Conservation (phyloP, 768 basidiomycete species). For the Psilocybe azurescens region DNA sequence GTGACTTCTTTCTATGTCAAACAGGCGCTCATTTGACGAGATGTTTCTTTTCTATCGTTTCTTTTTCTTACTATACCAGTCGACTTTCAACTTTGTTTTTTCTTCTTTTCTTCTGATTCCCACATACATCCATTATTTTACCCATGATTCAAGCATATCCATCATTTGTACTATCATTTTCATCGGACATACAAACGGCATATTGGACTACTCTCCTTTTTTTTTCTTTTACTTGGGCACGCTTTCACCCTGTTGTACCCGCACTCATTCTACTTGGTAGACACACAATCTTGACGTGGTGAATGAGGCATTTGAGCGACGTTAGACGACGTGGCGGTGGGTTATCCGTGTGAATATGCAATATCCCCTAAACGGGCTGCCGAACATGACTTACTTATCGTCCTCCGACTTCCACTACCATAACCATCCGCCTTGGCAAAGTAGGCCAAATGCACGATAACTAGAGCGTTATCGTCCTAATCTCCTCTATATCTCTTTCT, state of each 20-base stretch:
- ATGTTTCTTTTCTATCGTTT: background rate
- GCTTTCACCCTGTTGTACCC: conserved; percentile 1
- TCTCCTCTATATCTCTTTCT: background rate
- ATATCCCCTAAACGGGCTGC: background rate
- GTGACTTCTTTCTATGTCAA: conserved; percentile 47
- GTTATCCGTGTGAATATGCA: conserved; percentile 1
- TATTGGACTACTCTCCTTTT: conserved; percentile 6
- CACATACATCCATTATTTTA: conserved; percentile 1
- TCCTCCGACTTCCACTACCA: background rate
- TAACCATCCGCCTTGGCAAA: conserved; percentile 5
- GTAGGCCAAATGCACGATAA: conserved; percentile 8
- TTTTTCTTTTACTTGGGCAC: background rate
- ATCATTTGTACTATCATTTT: conserved; percentile 16
- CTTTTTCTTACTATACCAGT: background rate
- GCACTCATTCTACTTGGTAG: conserved; percentile 2
- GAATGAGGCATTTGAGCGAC: background rate
- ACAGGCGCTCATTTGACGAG: conserved; percentile 34
- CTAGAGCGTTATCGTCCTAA: background rate
- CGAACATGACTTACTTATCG: background rate
- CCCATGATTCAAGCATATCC: background rate
- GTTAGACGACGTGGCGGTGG: background rate
- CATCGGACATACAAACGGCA: conserved; percentile 6
- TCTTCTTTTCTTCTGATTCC: background rate
- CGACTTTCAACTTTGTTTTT: background rate
- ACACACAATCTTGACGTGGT: background rate